Conservation (phyloP, 768 basidiomycete species). For the Sporobolomyces roseus region DNA sequence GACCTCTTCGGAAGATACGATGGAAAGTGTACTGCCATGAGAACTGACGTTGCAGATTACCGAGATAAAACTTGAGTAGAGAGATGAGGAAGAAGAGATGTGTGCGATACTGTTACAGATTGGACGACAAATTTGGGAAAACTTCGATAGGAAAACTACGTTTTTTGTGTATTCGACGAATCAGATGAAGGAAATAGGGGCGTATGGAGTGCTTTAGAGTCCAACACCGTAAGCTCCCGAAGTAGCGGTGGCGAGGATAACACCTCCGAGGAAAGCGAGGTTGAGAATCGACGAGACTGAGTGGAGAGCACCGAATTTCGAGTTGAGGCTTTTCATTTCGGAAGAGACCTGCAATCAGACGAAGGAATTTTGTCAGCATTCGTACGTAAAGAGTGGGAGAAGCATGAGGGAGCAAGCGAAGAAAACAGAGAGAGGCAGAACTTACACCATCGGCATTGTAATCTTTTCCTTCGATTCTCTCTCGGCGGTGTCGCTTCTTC, state of each 20-base stretch:
- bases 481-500: constrained; percentile 39
- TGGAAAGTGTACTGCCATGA: no score
- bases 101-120: not conserved
- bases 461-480: constrained; percentile 38
- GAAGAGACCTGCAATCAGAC: constrained; percentile 32
- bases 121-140: no score
- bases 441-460: constrained; percentile 38
- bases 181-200: not conserved
- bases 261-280: constrained; percentile 36
- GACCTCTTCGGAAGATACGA: no score
- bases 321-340: constrained; percentile 37
- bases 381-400: not conserved
- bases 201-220: not conserved
- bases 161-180: not conserved
- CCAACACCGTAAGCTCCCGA: constrained; percentile 6
- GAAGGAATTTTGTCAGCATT: not conserved
- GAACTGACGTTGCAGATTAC: no score
- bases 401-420: no score
- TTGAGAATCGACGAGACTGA: constrained; percentile 40
- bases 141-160: not conserved
- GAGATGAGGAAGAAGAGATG: no score
- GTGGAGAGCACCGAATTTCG: constrained; percentile 38
- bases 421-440: not conserved
- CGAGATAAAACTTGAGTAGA: no score
- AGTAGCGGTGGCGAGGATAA: constrained; percentile 18